Evolutionary conservation across 148 eudicot genomes (phyloP).

Genomic region (Rhododendron simsii): DNA sequence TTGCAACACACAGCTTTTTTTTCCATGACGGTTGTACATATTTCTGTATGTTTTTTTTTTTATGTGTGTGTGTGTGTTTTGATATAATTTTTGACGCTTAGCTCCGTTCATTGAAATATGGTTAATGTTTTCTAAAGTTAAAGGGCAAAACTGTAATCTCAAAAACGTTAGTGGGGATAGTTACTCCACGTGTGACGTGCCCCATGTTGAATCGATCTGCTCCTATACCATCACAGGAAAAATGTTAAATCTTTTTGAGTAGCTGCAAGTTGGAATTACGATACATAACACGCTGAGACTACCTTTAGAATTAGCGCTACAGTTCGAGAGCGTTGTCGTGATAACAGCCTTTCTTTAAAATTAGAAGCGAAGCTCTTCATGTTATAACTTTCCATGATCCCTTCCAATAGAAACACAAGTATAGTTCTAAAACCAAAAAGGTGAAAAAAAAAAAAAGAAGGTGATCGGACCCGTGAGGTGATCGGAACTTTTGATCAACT

Average conservation of each 20-base stretch:
- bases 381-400: neutral
- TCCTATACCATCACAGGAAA: neutral
- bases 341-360: too few relatives aligned
- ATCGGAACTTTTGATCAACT: slow-evolving; percentile 13
- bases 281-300: neutral
- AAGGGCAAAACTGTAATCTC: neutral
- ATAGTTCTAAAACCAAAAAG: neutral
- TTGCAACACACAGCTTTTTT: neutral
- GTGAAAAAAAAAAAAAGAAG: neutral
- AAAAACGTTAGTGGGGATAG: neutral
- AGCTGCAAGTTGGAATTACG: too few relatives aligned
- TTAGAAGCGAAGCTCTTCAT: neutral
- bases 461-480: slow-evolving; percentile 26
- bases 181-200: neutral
- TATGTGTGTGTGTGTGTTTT: too few relatives aligned
- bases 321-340: neutral
- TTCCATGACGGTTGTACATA: neutral
- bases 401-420: neutral
- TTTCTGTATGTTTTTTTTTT: neutral
- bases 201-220: neutral
- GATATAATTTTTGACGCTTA: neutral
- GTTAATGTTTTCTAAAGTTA: neutral
- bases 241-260: too few relatives aligned
- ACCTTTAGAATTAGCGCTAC: too few relatives aligned
- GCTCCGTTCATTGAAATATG: neutral